A percentile compares a stretch with the other conserved stretches of the same genome.
phyloP scores from a whole-genome alignment of 305 asterid genomes.

The Plantago coronopus region DNA sequence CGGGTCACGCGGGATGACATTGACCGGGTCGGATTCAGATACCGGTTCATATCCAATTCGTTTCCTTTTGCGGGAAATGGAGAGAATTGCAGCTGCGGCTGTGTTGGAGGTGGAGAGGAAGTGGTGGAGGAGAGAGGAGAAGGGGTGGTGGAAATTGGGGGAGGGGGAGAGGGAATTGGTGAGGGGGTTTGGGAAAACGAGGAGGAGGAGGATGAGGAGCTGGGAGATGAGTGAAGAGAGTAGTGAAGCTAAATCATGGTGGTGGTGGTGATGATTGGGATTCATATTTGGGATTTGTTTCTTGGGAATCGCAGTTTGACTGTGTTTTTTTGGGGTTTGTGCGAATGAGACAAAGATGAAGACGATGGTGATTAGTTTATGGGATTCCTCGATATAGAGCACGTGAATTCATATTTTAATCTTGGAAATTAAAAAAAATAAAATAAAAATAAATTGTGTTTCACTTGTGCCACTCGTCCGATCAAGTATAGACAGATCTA shows the following conservation, averaged over 20 bases:
- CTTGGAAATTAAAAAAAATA: too few relatives aligned
- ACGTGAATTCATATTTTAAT: too few relatives aligned
- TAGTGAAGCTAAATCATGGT: constrained; percentile 42
- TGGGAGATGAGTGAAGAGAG: constrained; percentile 62
- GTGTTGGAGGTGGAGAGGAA: constrained; percentile 47
- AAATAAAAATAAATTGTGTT: too few relatives aligned
- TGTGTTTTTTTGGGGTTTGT: constrained; percentile 31
- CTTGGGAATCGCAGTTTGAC: constrained; percentile 10
- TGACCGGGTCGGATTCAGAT: too few relatives aligned
- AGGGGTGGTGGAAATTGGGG: constrained; percentile 6
- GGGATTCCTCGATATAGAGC: too few relatives aligned
- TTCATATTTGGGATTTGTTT: constrained; percentile 19
- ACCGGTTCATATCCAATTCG: constrained; percentile 33
- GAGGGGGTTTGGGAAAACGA: constrained; percentile 36
- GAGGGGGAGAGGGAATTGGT: constrained; percentile 28
- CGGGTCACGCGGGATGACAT: constrained; percentile 38
- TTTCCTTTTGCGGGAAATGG: constrained; percentile 52
- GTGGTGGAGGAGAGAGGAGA: constrained; percentile 43
- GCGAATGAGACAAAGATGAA: constrained; percentile 18
- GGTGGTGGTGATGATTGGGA: neutral
- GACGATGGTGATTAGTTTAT: neutral
- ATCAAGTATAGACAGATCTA: too few relatives aligned
- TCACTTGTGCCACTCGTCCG: too few relatives aligned
- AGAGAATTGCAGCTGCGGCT: constrained; percentile 34
- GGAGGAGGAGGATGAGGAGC: constrained; percentile 37